These are phyloP conservation scores for Mychonastes homosphaera DNA, from an alignment of 139 green algal genomes.

Conservation along the genomic window DNA sequence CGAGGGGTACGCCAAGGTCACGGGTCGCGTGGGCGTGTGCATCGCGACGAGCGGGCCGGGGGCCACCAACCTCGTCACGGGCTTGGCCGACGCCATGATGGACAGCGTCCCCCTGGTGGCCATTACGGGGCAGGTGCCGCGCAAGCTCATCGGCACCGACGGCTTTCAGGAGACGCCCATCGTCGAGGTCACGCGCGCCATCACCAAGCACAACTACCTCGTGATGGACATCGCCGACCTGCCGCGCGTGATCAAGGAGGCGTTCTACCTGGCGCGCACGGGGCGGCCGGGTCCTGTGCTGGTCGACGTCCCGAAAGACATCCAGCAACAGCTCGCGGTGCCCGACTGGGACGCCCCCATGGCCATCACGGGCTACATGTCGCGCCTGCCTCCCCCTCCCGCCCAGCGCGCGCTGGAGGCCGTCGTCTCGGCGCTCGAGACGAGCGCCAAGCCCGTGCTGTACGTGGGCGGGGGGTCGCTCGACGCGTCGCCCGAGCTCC, in stretches of 20 bases:
- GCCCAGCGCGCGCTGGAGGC: conserved; percentile 28
- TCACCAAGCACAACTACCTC: conserved; percentile 99
- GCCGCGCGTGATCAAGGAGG: conserved; percentile 89
- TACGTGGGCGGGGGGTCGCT: conserved; percentile 84
- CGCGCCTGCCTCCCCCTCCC: conserved; percentile 56
- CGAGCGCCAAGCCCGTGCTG: conserved; percentile 30
- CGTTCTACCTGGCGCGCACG: conserved; percentile 87
- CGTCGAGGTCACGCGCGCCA: conserved; percentile 95
- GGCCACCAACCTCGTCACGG: conserved; percentile 98
- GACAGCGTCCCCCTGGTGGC: conserved; percentile 95
- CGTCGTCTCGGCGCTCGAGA: conserved; percentile 38
- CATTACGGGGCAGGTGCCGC: conserved; percentile 92
- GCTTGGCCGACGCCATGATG: conserved; percentile 94
- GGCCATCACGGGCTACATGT: conserved; percentile 68
- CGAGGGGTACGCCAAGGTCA: conserved; percentile 96
- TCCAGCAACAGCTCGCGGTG: conserved; percentile 91
- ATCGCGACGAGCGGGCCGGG: conserved; percentile 96
- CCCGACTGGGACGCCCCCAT: conserved; percentile 70
- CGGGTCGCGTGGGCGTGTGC: conserved; percentile 92
- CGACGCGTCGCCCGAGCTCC: conserved; percentile 58
- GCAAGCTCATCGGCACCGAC: not conserved
- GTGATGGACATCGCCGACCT: conserved; percentile 97
- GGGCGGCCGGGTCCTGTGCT: conserved; percentile 90
- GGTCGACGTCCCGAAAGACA: conserved; percentile 97
- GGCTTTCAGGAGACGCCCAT: conserved; percentile 98